These are phyloP conservation scores for Aspergillus pseudoviridinutans DNA, from an alignment of 2,329 filamentous ascomycete genomes.

Conservation along the genomic window DNA sequence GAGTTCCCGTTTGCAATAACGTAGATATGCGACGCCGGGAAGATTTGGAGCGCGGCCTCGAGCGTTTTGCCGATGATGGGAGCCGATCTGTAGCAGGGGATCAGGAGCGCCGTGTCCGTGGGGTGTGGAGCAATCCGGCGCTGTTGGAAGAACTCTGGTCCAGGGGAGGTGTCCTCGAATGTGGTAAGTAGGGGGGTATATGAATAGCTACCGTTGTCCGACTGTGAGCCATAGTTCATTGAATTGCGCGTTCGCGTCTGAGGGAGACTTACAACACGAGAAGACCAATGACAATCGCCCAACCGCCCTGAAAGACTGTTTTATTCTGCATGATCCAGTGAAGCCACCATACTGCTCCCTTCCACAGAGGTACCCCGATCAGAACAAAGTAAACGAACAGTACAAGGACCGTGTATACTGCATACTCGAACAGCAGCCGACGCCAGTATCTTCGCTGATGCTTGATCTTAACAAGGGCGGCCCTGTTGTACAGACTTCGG, in stretches of 20 bases:
- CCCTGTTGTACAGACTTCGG: slow-evolving; percentile 7
- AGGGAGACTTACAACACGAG: slow-evolving; percentile 28
- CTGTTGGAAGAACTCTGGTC: slow-evolving; percentile 10
- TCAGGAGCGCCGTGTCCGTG: slow-evolving; percentile 40
- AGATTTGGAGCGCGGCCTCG: slow-evolving; percentile 45
- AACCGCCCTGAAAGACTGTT: slow-evolving; percentile 40
- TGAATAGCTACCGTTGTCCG: slow-evolving; percentile 19
- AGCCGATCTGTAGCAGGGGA: slow-evolving; percentile 49
- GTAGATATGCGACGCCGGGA: slow-evolving; percentile 45
- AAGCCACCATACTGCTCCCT: slow-evolving; percentile 42
- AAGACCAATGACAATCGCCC: slow-evolving; percentile 39
- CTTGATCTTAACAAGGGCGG: slow-evolving; percentile 7
- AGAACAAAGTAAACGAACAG: slow-evolving; percentile 46
- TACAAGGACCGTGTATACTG: slow-evolving; percentile 34
- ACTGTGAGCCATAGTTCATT: not conserved
- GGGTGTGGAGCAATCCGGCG: slow-evolving; percentile 19
- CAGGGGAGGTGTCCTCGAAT: slow-evolving; percentile 31
- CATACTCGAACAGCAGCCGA: slow-evolving; percentile 37
- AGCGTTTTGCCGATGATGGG: slow-evolving; percentile 41
- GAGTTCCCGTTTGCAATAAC: slow-evolving; percentile 49
- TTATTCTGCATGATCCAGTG: slow-evolving; percentile 41
- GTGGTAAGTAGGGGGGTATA: slow-evolving; percentile 28
- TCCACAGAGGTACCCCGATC: slow-evolving; percentile 45
- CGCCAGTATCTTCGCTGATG: slow-evolving; percentile 31
- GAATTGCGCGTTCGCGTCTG: not conserved